phyloP scores from a whole-genome alignment of 208 protist species.

The Borovskyia barvae region DNA sequence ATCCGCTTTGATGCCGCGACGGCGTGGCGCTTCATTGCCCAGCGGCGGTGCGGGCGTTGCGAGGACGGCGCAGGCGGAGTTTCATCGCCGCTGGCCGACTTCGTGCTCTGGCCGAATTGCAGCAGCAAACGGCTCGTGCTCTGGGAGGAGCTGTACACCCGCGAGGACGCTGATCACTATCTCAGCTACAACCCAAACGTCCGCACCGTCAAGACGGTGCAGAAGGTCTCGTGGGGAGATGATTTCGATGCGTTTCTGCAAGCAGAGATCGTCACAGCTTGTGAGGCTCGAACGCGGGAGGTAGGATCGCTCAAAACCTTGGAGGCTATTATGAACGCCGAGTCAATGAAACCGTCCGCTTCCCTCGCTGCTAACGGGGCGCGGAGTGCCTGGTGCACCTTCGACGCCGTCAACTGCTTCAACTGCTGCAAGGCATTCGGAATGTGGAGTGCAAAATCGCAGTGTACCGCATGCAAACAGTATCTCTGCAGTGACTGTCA shows the following conservation, averaged over 20 bases:
- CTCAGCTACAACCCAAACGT: conserved; percentile 29
- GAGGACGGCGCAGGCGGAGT: not conserved
- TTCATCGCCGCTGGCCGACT: conserved; percentile 4
- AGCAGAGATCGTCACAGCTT: conserved; percentile 35
- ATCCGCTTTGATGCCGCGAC: conserved; percentile 51
- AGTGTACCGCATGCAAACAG: conserved; percentile 32
- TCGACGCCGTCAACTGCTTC: conserved; percentile 43
- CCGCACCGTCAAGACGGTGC: conserved; percentile 7
- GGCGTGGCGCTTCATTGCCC: conserved; percentile 59
- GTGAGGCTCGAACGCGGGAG: conserved; percentile 23
- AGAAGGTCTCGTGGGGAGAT: conserved; percentile 33
- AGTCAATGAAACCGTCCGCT: not conserved
- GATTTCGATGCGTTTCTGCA: conserved; percentile 61
- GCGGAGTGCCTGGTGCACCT: conserved; percentile 34
- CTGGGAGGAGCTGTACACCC: conserved; percentile 68
- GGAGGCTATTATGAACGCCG: conserved; percentile 16
- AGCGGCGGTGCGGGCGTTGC: conserved; percentile 7
- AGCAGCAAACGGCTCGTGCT: conserved; percentile 73
- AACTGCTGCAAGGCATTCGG: conserved; percentile 42
- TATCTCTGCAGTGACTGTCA: conserved; percentile 38
- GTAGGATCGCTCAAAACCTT: conserved; percentile 12
- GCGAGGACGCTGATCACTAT: conserved; percentile 30
- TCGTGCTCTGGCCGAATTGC: conserved; percentile 51
- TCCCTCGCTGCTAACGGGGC: not conserved
- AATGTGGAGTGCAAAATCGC: conserved; percentile 24